Base-by-base conservation (phyloP, 2,329 filamentous ascomycete species). In the Balansia obtecta region DNA sequence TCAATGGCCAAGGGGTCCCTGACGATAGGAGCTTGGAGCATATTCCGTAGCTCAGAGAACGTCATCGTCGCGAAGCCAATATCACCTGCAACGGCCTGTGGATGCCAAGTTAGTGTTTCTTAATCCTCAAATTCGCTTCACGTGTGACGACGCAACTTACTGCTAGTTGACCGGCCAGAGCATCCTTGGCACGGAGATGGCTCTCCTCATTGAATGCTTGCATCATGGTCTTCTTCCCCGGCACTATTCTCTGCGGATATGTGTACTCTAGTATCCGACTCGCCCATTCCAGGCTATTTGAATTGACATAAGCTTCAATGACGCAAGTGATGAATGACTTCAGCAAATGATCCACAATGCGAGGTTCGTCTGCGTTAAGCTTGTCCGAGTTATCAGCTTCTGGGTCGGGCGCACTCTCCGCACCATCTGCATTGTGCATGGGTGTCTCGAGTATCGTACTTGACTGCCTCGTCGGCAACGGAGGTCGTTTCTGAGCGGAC, bases 271-370 rank as follows among this genome's bases (percentile, higher is more conserved):
- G 72, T 50, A 89, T 64, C 47, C 86, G 70, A 13, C 76, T 68
- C 2, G 80, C 74, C 81, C 80, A 84, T 44, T 77, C 74, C 63
- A 84, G 63, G 22, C 71, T 69, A 56, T 81, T 76, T 7, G 67
- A 70, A 56, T 81, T 80, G 53, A 87, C 75, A 56, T 88, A 91
- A 44, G 83, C 77, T 61, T 90, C 86, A 11, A 90, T 67, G 16
- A 90, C 69, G 61, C 86, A 85, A 0, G 85, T 88, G n/a, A 88
- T 73, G 63, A 93, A 90, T 1, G 83, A 82, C 60, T 88, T 83
- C 22, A 91, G 67, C 15, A 91, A 69, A 51, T 76, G 79, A 37
- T 72, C 71, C 59, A 84, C 79, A 53, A 89, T 69, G 9, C 73
- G 75, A 2, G 69, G 69, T 62, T 90, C 85, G 37, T 73, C 71